Base-by-base conservation (phyloP, 1,284 basidiomycete species). In the Agroathelia rolfsii region DNA sequence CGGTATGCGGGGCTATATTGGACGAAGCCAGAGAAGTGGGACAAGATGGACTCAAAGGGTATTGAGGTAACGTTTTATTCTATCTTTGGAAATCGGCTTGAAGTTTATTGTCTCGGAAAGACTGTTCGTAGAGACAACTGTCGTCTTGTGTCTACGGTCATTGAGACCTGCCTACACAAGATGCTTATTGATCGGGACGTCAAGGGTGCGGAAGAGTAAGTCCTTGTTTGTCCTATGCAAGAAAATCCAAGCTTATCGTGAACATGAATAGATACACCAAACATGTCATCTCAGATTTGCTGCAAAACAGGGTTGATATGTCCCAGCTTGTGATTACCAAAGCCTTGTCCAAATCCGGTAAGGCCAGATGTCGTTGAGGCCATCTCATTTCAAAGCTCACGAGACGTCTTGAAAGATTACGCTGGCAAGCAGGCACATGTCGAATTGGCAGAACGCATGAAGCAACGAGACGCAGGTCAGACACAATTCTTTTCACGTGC, bases 1-100 rank as follows among this genome's bases (percentile, higher is more conserved):
- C 77, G 93, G 20, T 97, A 97, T 56, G 92, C 93, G 3, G 93
- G 92, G 3, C 58, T 95, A 36, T 95, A 97, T 51, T 96, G 93
- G 93, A 96, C 92, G 1, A 78, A 75, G 42, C 64, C 80, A 5
- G 90, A 95, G 28, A 93, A 89, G 54, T 92, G 86, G 45, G 93
- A 97, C 56, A 96, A 96, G 62, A 95, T 96, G 93, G 92, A 97
- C 48, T 83, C 93, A 1, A 97, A 97, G 59, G 92, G 92, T 47
- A 96, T 97, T 39, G 92, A 97, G 72, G 90, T 90, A 38, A 3
- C 31, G 14, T 35, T 32, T 28, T 3, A 14, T 27, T n/a, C 15
- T 10, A 20, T 32, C 13, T 28, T n/a, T 37, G 11, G 17, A 31
- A 5, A 13, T 20, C 12, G 15, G 5, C 9, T 12, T 11, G 28